Base-by-base conservation (phyloP, 2,329 filamentous ascomycete genomes). In the Epichloe gansuensis region DNA sequence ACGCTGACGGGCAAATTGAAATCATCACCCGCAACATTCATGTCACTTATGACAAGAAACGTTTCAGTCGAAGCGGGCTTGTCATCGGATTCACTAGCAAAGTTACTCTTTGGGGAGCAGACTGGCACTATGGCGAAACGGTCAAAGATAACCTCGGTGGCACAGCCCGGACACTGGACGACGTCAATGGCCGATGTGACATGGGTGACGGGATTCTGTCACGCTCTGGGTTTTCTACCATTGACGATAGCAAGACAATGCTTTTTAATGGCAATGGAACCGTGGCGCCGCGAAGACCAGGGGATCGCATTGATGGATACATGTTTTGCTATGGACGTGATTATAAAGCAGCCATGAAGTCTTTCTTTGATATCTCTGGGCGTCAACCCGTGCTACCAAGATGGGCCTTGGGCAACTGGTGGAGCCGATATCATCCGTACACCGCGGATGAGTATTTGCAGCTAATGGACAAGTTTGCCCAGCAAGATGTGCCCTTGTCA, bases 381-480 rank as follows among this genome's bases (percentile, higher is more conserved):
- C 68, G 65, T 23, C 77, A 80, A 54, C 78, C 79, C 4, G 51
- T 72, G 7, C 61, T 82, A 1, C 78, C 79, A 0, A 68, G 79
- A n/a, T 81, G 74, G 68, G 71, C 75, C 0, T 64, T 83, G 43
- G 79, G 80, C 0, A 83, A 82, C 55, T 84, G 80, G 80, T 84
- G 80, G 80, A 79, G 74, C 46, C 69, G 80, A 8, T 84, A 82
- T 61, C 75, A 83, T 59, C 71, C 71, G 2, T 84, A 82, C 59
- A 68, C 66, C 0, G 70, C 72, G 35, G 66, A 74, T 2, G 76
- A 80, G 56, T 84, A 82, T 58, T 53, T 82, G 3, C 62, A 65
- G 9, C 66, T 84, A 6, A 77, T 83, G 70, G 76, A 81, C 52
- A 69, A 71, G 50, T 82, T 84, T 57, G 62, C 66, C 7, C 61